Evolutionary conservation across 1,284 basidiomycete genomes (phyloP).

Genomic region (Puccinia hordei): DNA sequence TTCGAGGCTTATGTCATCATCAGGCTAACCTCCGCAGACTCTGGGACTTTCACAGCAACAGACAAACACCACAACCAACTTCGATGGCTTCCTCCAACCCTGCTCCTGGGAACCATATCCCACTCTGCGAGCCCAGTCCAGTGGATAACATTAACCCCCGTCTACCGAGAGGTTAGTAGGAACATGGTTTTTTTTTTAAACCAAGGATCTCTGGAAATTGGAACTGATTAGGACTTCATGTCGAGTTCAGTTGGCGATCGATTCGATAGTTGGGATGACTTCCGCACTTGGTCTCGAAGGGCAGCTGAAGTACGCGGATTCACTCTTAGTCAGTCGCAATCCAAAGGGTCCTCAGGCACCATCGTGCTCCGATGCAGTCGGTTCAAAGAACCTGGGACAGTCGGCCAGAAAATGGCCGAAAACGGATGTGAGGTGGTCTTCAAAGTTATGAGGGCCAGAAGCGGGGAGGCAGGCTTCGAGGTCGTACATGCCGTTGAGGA

Average conservation of each 20-base stretch:
- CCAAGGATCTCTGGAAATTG: not conserved
- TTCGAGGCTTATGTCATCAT: conserved; percentile 9
- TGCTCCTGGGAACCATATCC: not conserved
- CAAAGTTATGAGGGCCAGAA: conserved; percentile 38
- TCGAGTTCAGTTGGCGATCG: conserved; percentile 19
- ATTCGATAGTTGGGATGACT: conserved; percentile 41
- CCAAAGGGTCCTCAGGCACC: conserved; percentile 35
- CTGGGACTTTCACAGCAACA: not conserved
- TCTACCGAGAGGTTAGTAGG: not conserved
- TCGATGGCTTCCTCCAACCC: not conserved
- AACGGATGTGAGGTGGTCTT: conserved; percentile 37
- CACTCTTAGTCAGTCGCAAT: conserved; percentile 32
- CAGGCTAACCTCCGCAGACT: not conserved
- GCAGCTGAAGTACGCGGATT: conserved; percentile 37
- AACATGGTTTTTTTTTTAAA: not conserved
- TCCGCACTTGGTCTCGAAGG: conserved; percentile 21
- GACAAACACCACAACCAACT: not conserved
- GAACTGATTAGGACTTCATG: not conserved
- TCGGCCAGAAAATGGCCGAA: conserved; percentile 42
- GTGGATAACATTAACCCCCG: conserved; percentile 17
- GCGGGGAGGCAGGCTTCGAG: conserved; percentile 27
- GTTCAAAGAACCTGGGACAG: conserved; percentile 40
- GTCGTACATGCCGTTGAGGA: conserved; percentile 21
- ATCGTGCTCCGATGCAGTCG: conserved; percentile 40
- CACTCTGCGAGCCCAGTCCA: conserved; percentile 24